Evolutionary conservation across 2,329 filamentous ascomycete genomes (phyloP), one percentile per base, ranked within the genome.

Genomic region (Tolypocladium ophioglossoides): DNA sequence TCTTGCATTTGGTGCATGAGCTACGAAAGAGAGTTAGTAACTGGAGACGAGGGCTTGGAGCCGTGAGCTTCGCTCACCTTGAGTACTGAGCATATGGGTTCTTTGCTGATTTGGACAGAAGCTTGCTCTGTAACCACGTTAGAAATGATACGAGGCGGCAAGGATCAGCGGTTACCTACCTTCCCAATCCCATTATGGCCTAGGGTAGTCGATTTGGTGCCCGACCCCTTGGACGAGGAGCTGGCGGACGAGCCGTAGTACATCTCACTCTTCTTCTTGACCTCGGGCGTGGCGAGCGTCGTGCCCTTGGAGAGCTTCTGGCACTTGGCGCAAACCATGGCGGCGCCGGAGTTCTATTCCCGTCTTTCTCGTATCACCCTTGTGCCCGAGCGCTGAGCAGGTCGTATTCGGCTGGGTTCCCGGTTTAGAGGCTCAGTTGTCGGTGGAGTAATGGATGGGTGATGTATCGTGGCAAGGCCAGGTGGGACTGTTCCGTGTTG

Each of bases 221-320:
- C 66, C 50, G 68, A 64, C 20, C 66, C 56, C 57, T 69, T 66
- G 54, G 74, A 66, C 24, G 73, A 71, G 14, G 58, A 55, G 34
- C 37, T 53, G 16, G 78, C 72, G 1, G 80, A 69, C 2, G 82
- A 85, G 50, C 82, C 82, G 62, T 82, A 78, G 66, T 85, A 85
- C 71, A 85, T 82, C 52, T 86, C 83, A 63, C 69, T 80, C 74
- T 83, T 85, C 70, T 82, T 83, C 69, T 85, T 86, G 57, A 86
- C 82, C 32, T 75, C 78, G 0, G 83, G 83, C 0, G 83, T 86
- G 57, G 80, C 82, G 54, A 86, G 77, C 20, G 60, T 63, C 16
- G 82, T 85, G 52, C 75, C 71, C 67, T 82, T 82, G 54, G 78
- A 70, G 52, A 80, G 75, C 67, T 83, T 84, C 62, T 83, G 76